Percentiles rank a stretch among this genome's conserved stretches.
phyloP scores from a whole-genome alignment of 345 rosid genomes.

The Citrus medica region DNA sequence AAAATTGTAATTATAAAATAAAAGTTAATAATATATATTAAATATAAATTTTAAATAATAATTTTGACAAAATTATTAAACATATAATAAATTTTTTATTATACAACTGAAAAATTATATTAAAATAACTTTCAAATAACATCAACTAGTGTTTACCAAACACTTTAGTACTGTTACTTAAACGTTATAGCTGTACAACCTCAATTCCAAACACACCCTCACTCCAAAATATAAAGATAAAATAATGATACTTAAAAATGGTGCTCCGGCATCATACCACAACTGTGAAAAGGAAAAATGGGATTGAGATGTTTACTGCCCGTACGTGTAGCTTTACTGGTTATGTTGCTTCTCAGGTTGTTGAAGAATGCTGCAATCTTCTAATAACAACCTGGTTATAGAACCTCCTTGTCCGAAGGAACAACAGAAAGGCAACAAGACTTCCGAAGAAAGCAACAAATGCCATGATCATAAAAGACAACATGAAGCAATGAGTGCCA shows the following conservation, averaged over 20 bases:
- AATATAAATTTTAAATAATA: too few relatives aligned
- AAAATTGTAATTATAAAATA: too few relatives aligned
- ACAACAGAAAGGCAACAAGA: slow-evolving; percentile 48
- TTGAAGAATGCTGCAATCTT: slow-evolving; percentile 32
- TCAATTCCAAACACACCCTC: too few relatives aligned
- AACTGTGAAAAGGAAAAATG: background rate
- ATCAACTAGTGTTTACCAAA: too few relatives aligned
- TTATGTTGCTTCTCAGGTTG: background rate
- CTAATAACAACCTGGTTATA: slow-evolving; percentile 45
- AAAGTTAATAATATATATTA: too few relatives aligned
- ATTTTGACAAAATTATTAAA: too few relatives aligned
- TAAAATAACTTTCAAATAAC: too few relatives aligned
- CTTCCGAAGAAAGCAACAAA: slow-evolving; percentile 56
- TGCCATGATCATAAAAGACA: slow-evolving; percentile 75
- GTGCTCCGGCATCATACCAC: too few relatives aligned
- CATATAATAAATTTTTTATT: too few relatives aligned
- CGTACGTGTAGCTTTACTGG: background rate
- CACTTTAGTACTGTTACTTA: too few relatives aligned
- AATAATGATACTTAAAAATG: too few relatives aligned
- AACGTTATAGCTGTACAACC: rapidly evolving
- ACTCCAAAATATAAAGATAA: background rate
- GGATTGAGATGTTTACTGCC: background rate
- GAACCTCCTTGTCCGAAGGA: slow-evolving; percentile 56
- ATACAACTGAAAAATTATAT: too few relatives aligned
- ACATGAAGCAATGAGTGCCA: slow-evolving; percentile 70